Percentiles rank a stretch among this genome's conserved stretches.
Evolutionary conservation across 129 eudicot species (phyloP).

Genomic region (Smallanthus sonchifolius): DNA sequence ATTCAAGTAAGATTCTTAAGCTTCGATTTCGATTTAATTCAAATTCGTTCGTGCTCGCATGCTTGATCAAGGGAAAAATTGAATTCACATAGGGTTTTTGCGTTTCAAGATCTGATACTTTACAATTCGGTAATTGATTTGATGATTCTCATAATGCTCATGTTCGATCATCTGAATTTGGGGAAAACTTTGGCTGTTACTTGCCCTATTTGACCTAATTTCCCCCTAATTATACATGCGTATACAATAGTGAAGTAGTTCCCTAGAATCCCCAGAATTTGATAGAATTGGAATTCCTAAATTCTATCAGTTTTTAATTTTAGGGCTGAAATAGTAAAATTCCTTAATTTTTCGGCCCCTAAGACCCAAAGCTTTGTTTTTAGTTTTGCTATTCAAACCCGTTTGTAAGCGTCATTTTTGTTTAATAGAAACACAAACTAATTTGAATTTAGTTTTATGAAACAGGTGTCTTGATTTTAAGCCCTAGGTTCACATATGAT

Average conservation of each 20-base stretch:
- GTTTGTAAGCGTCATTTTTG: no score
- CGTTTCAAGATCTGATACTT: slow-evolving; percentile 16
- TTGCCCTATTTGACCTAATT: not conserved
- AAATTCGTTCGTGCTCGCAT: not conserved
- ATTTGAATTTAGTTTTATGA: not conserved
- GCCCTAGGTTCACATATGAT: slow-evolving; percentile 17
- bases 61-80: slow-evolving; percentile 19
- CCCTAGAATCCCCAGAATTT: no score
- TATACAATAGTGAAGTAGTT: no score
- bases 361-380: no score
- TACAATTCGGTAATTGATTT: not conserved
- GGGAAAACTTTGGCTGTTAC: not conserved
- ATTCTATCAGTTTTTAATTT: no score
- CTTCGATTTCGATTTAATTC: not conserved
- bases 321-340: no score
- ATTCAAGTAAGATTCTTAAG: slow-evolving; percentile 20
- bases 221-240: not conserved
- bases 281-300: no score
- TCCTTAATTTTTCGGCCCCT: no score
- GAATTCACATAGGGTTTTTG: slow-evolving; percentile 9
- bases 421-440: no score
- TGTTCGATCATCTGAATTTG: slow-evolving; percentile 19
- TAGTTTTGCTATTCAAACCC: no score
- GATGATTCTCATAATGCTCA: slow-evolving; percentile 5
- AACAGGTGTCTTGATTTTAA: slow-evolving; percentile 18